These are phyloP conservation scores for Fusarium torreyae DNA, from an alignment of 2,329 filamentous ascomycete species.

Conservation along the genomic window DNA sequence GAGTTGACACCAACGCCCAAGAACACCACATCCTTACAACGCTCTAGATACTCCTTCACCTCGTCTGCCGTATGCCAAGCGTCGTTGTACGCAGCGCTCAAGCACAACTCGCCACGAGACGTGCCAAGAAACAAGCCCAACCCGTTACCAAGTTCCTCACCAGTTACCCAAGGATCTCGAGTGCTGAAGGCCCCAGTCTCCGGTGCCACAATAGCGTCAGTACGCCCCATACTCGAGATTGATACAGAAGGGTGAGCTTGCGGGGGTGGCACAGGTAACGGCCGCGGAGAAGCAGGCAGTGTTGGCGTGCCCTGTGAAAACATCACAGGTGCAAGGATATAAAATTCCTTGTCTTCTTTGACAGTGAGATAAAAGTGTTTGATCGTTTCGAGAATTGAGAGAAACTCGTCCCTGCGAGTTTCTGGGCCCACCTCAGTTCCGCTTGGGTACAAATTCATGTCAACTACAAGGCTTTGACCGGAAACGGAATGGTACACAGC, in stretches of 20 bases:
- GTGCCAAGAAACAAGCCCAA: conserved; percentile 59
- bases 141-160: conserved; percentile 60
- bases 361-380: conserved; percentile 51
- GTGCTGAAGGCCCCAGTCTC: conserved; percentile 50
- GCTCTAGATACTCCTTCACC: conserved; percentile 42
- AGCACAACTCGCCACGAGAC: conserved; percentile 53
- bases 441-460: conserved; percentile 34
- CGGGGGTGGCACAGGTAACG: conserved; percentile 46
- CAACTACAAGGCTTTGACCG: conserved; percentile 46
- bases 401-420: conserved; percentile 42
- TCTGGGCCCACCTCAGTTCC: accelerated
- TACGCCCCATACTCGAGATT: conserved; percentile 54
- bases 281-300: conserved; percentile 21
- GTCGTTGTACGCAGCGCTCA: conserved; percentile 61
- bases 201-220: conserved; percentile 55
- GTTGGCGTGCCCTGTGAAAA: conserved; percentile 39
- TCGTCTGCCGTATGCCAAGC: conserved; percentile 56
- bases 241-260: conserved; percentile 49
- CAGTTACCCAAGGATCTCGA: conserved; percentile 60
- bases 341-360: conserved; percentile 52
- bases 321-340: conserved; percentile 45
- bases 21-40: conserved; percentile 33
- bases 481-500: conserved; percentile 54
- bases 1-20: background rate
- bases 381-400: conserved; percentile 42